phyloP scores from a whole-genome alignment of 768 basidiomycete species.

The Leccinum aurantiacum region DNA sequence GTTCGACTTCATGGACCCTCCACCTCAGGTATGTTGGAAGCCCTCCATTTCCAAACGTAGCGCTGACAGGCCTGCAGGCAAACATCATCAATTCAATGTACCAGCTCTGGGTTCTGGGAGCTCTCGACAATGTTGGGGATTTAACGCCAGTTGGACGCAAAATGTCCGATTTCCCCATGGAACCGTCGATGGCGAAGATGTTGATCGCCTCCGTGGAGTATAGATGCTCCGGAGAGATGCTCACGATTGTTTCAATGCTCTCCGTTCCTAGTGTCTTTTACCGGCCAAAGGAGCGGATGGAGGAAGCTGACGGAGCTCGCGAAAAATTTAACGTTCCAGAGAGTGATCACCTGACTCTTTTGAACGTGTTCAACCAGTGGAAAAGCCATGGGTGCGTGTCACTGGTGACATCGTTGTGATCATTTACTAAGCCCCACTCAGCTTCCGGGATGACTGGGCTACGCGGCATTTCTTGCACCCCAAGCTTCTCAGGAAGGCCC shows the following conservation, averaged over 20 bases:
- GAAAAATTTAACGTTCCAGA: constrained; percentile 99
- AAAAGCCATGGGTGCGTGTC: constrained; percentile 82
- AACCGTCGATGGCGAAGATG: constrained; percentile 99
- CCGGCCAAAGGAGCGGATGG: constrained; percentile 94
- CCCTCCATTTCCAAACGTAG: neutral
- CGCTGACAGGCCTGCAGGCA: constrained; percentile 47
- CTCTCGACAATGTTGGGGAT: constrained; percentile 96
- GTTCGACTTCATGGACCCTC: constrained; percentile 99
- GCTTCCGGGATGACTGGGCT: constrained; percentile 92
- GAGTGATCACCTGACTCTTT: constrained; percentile 91
- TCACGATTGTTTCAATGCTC: constrained; percentile 98
- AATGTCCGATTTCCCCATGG: constrained; percentile 99
- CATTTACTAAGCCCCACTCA: constrained; percentile 30
- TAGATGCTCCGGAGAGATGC: constrained; percentile 91
- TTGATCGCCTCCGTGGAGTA: constrained; percentile 88
- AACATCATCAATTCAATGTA: constrained; percentile 99
- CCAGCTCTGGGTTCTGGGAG: constrained; percentile 98
- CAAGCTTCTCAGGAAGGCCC: constrained; percentile 89
- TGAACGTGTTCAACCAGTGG: constrained; percentile 99
- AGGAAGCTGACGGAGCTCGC: constrained; percentile 95
- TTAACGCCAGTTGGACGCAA: constrained; percentile 88
- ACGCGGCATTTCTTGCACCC: constrained; percentile 96
- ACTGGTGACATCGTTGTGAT: neutral
- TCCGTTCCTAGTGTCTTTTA: constrained; percentile 98
- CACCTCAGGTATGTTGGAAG: constrained; percentile 72